Evolutionary conservation across 305 asterid species (phyloP).

Genomic region (Plantago coronopus): DNA sequence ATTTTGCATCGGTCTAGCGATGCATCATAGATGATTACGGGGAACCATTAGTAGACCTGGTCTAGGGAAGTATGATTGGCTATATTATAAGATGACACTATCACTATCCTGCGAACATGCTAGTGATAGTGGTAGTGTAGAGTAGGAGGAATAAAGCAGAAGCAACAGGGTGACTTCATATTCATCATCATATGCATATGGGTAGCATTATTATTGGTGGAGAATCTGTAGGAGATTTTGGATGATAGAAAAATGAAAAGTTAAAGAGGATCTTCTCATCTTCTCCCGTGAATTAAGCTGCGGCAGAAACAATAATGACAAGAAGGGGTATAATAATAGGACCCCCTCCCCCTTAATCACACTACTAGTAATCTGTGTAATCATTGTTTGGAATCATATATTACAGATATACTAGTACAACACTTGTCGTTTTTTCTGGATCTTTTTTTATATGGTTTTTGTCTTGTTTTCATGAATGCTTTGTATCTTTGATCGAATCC

Average conservation of each 20-base stretch:
- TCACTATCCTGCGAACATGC: neutral
- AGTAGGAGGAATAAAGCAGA: neutral
- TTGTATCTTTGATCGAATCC: slow-evolving; percentile 10
- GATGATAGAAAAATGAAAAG: slow-evolving; percentile 5
- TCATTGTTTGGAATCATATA: neutral
- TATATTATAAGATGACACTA: neutral
- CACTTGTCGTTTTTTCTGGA: slow-evolving; percentile 1
- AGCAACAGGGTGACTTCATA: too few relatives aligned
- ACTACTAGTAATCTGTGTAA: neutral
- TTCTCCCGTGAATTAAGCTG: slow-evolving; percentile 14
- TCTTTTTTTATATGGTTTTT: neutral
- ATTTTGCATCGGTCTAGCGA: too few relatives aligned
- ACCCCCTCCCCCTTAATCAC: neutral
- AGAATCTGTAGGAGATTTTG: slow-evolving; percentile 5
- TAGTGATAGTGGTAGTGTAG: too few relatives aligned
- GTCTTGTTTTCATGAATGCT: neutral
- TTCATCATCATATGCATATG: too few relatives aligned
- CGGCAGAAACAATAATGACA: neutral
- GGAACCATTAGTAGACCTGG: too few relatives aligned
- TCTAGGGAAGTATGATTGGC: too few relatives aligned
- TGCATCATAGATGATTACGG: too few relatives aligned
- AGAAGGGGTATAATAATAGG: neutral
- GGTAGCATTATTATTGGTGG: slow-evolving; percentile 16
- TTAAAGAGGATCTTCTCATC: neutral
- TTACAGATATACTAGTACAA: neutral